Evolutionary conservation across 305 asterid species (phyloP), one percentile per base, ranked within the genome.

Genomic region (Fraxinus greggii): DNA sequence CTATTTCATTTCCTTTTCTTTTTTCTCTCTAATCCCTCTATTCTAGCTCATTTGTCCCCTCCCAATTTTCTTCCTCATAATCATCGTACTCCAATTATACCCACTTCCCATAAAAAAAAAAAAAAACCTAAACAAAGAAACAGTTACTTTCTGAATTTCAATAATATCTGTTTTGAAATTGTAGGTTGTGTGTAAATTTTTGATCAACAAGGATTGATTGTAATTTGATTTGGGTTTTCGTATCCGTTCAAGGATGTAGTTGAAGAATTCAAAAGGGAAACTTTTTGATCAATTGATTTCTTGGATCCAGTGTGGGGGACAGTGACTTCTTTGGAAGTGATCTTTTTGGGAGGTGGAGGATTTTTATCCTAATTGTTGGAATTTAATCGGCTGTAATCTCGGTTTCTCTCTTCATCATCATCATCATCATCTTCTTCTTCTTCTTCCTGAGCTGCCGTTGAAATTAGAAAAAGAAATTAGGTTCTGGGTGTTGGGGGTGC

Each of bases 11-110:
- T 21, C 48, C 40, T 23, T 73, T 81, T 51, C 48, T 13, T 40
- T n/a, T 0, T 54, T 82, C 65, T 17, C 61, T 63, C 78, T 79
- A 86, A 84, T 89, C 89, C 88, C 97, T 80, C 90, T 89, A 87
- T 89, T 86, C 54, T 89, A 90, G 97, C 88, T 84, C 81, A 79
- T 88, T 89, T 92, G 90, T 89, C 89, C 74, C 89, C 87, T 12
- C 45, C 86, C 38, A 67, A 74, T 85, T n/a, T 77, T 81, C 77
- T n/a, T 75, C 65, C 79, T 72, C 81, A 74, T 83, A 86, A 83
- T 84, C 73, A 72, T 81, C 78, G 19, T 67, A 67, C 36, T 67
- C 31, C 36, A 67, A 67, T 29, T 67, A 67, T 28, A 28, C 21
- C 19, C 35, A 67, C 74, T 67, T 67, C 23, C 38, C 9, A 67